These are phyloP conservation scores for Aureobasidium pullulans DNA, from an alignment of 2,329 filamentous ascomycete species.

Conservation along the genomic window DNA sequence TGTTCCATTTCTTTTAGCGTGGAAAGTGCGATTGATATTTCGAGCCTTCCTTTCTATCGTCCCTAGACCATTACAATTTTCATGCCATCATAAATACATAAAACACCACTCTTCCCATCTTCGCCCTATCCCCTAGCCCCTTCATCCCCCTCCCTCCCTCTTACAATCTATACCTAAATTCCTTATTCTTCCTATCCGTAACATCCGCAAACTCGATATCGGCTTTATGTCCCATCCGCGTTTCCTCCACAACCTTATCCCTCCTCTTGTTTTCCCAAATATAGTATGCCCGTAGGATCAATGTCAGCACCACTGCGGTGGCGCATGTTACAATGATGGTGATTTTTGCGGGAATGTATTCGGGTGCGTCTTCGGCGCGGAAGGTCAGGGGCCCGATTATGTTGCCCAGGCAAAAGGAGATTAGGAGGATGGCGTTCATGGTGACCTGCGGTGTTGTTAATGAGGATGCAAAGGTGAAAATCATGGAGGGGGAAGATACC, in stretches of 20 bases:
- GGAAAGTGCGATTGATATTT: too few relatives aligned
- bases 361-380: slow-evolving; percentile 28
- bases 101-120: too few relatives aligned
- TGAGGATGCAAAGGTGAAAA: not conserved
- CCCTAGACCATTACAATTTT: too few relatives aligned
- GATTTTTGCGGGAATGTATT: slow-evolving; percentile 38
- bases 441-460: slow-evolving; percentile 43
- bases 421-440: slow-evolving; percentile 55
- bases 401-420: slow-evolving; percentile 31
- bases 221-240: slow-evolving; percentile 21
- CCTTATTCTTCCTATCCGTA: slow-evolving; percentile 25
- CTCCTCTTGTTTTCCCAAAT: slow-evolving; percentile 35
- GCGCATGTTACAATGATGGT: slow-evolving; percentile 32
- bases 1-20: too few relatives aligned
- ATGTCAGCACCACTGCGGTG: slow-evolving; percentile 32
- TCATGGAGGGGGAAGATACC: not conserved
- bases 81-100: too few relatives aligned
- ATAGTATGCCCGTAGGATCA: slow-evolving; percentile 45
- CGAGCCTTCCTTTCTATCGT: too few relatives aligned
- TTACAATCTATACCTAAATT: slow-evolving; percentile 20
- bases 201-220: slow-evolving; percentile 21
- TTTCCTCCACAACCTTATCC: slow-evolving; percentile 21
- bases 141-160: too few relatives aligned
- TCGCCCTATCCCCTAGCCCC: too few relatives aligned
- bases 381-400: slow-evolving; percentile 37